Evolutionary conservation across 148 eudicot genomes (phyloP), one percentile per base, ranked within the genome.

Genomic region (Vaccinium myrtillus): DNA sequence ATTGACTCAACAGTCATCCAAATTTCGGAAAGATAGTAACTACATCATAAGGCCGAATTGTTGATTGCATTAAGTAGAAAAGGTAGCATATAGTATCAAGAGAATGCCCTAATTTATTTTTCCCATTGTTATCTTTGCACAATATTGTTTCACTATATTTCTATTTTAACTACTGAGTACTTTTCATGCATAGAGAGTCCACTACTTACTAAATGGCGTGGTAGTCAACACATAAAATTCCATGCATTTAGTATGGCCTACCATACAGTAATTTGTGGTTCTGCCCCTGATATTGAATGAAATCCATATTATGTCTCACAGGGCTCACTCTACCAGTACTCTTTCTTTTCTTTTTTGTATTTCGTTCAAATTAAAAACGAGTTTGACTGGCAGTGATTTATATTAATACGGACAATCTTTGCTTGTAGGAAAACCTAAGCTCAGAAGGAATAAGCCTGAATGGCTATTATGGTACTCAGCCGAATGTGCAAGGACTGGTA

Each of bases 401-500:
- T 25, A 46, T 80, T 80, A 80, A 75, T 75, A 30, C 59, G 49
- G 5, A 49, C 53, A 15, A 48, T 51, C 67, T 36, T 73, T 65
- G 16, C 53, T 85, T 83, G 59, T 79, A 94, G 97, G 97, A 91
- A 25, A 92, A 87, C 83, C 67, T 92, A 39, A 88, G 90, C 86
- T 83, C 93, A 25, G 98, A 90, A 18, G 94, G 90, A 59, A 91
- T 94, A 56, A 87, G 91, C 69, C 90, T 91, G 21, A 92, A 88
- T 83, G 91, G 91, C 54, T 95, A 89, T 84, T 95, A 94, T 86
- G 94, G 94, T 23, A 77, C 94, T 86, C 97, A 93, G 54, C 97
- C 88, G 67, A 92, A 89, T 78, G 92, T 91, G 80, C 97, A 93
- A 79, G 98, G 95, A 88, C 87, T 94, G 98, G 98, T 94, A 88